These are phyloP conservation scores for Arctium lappa DNA, from an alignment of 129 eudicot species.

Conservation along the genomic window DNA sequence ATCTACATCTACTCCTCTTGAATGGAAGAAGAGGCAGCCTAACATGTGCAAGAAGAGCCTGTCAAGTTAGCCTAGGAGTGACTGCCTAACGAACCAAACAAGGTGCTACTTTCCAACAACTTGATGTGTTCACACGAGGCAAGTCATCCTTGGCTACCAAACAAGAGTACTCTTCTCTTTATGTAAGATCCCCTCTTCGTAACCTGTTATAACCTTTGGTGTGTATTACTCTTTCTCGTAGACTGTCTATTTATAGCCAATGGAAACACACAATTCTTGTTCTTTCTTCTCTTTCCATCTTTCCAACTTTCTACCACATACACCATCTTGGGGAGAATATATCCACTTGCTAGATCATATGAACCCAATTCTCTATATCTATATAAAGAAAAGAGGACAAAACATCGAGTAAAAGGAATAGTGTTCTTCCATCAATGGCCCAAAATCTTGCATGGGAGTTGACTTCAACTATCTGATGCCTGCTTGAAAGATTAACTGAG, in stretches of 20 bases:
- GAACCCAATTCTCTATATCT: constrained; percentile 19
- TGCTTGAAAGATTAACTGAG: neutral
- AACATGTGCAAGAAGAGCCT: neutral
- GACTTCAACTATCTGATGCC: constrained; percentile 1
- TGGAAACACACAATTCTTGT: neutral
- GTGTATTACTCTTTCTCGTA: neutral
- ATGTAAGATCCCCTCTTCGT: neutral
- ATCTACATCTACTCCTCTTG: neutral
- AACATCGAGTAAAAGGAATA: neutral
- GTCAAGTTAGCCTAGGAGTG: neutral
- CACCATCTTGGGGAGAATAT: neutral
- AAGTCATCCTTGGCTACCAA: neutral
- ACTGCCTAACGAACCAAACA: neutral
- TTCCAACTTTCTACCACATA: neutral
- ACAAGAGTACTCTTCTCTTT: neutral
- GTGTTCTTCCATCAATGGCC: neutral
- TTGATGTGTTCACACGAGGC: neutral
- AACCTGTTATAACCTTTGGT: neutral
- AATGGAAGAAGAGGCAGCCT: neutral
- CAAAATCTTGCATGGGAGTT: constrained; percentile 1
- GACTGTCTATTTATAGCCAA: neutral
- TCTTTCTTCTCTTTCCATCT: neutral
- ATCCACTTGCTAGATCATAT: neutral
- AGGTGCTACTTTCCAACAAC: neutral
- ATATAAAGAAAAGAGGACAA: neutral